phyloP scores from a whole-genome alignment of 2,329 filamentous ascomycete genomes.

The Penicillium sp. region DNA sequence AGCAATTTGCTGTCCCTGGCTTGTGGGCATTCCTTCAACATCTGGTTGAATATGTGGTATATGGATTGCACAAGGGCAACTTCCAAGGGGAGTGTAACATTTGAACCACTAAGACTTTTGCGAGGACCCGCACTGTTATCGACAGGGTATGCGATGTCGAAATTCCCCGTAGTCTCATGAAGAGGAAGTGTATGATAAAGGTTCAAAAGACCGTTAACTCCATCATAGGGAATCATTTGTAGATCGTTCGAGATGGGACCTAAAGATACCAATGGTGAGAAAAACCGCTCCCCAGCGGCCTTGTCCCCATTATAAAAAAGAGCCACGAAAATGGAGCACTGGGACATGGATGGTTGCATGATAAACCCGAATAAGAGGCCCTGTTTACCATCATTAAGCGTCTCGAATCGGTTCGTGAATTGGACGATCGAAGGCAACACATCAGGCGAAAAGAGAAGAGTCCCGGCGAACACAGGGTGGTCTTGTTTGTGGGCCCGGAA shows the following conservation, averaged over 20 bases:
- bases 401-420: constrained; percentile 7
- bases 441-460: constrained; percentile 8
- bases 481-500: constrained; percentile 22
- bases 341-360: background rate
- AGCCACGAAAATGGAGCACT: background rate
- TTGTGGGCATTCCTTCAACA: background rate
- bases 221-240: background rate
- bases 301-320: constrained; percentile 4
- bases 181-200: background rate
- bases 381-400: background rate
- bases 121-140: background rate
- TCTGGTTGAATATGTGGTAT: background rate
- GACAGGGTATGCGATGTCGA: background rate
- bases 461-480: constrained; percentile 25
- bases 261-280: constrained; percentile 1
- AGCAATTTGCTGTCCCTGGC: constrained; percentile 3
- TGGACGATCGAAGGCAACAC: constrained; percentile 1
- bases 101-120: background rate
- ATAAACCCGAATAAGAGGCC: constrained; percentile 7
- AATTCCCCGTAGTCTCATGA: background rate
- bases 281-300: constrained; percentile 1
- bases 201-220: background rate
- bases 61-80: background rate
- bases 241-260: background rate
- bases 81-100: background rate